Evolutionary conservation across 1,139 yeast species (phyloP).

Genomic region (Suhomyces chickasaworum): DNA sequence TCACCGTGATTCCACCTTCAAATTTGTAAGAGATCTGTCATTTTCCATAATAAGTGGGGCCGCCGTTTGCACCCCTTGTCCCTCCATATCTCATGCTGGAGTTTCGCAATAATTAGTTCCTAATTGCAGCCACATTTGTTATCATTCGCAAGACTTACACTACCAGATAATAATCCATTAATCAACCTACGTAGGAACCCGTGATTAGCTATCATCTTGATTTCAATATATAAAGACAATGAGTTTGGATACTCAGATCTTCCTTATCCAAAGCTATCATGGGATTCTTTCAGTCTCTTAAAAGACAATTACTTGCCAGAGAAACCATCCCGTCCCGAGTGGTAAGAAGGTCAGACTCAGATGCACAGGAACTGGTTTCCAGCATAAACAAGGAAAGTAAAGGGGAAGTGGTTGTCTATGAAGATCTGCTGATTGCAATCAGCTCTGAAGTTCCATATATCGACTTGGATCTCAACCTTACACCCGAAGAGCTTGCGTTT

Average conservation of each 20-base stretch:
- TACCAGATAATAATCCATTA: not conserved
- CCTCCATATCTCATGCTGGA: not conserved
- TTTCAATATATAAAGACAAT: not conserved
- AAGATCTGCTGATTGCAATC: constrained; percentile 5
- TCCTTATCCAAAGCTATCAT: not conserved
- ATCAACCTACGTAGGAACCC: not conserved
- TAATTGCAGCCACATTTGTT: constrained; percentile 11
- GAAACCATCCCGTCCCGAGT: constrained; percentile 4
- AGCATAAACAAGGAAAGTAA: constrained; percentile 5
- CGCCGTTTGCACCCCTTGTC: not conserved
- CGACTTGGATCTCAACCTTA: constrained; percentile 31
- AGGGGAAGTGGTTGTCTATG: constrained; percentile 3
- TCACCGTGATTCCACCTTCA: not conserved
- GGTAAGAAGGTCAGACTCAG: not conserved
- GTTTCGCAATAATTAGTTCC: constrained; percentile 7
- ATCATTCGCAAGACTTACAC: not conserved
- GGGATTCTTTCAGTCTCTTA: constrained; percentile 10
- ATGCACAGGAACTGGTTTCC: constrained; percentile 3
- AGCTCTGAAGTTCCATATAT: constrained; percentile 24
- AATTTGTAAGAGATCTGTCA: no score
- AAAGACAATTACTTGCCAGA: constrained; percentile 11
- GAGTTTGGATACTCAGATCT: not conserved
- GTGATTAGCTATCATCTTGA: not conserved
- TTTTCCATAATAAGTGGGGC: not conserved
- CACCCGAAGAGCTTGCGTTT: constrained; percentile 32